A percentile compares a stretch with the other conserved stretches of the same genome.
phyloP scores from a whole-genome alignment of 441 rosid species.

The Macaranga tanarius region DNA sequence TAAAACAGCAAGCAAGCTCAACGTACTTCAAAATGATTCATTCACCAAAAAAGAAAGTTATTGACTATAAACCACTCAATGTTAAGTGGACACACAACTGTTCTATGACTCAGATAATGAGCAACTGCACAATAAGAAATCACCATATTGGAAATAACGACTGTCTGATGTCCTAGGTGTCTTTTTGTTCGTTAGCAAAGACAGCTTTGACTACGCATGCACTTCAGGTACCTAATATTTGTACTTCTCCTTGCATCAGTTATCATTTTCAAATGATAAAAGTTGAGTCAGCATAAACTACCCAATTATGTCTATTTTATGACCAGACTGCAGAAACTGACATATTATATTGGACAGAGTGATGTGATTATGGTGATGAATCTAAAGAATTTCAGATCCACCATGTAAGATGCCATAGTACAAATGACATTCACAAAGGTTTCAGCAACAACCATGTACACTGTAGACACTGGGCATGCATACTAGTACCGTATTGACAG shows the following conservation, averaged over 20 bases:
- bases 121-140: no score
- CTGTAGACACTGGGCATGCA: not conserved
- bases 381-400: not conserved
- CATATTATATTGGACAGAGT: not conserved
- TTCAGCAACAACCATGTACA: not conserved
- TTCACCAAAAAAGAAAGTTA: no score
- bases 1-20: no score
- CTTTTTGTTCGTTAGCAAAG: not conserved
- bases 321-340: not conserved
- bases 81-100: not conserved
- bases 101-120: not conserved
- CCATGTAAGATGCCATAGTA: not conserved
- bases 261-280: not conserved
- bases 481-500: not conserved
- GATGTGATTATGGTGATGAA: no score
- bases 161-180: not conserved
- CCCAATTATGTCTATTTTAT: not conserved
- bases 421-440: not conserved
- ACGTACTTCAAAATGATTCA: not conserved
- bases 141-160: no score
- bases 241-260: not conserved
- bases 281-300: not conserved
- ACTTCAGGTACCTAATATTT: conserved; percentile 6
- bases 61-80: no score
- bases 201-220: conserved; percentile 1